Percentiles rank a stretch among this genome's conserved stretches.
Evolutionary conservation across 192 early-diverging fungal species (phyloP).

Genomic region (Phlyctochytrium arcticum): DNA sequence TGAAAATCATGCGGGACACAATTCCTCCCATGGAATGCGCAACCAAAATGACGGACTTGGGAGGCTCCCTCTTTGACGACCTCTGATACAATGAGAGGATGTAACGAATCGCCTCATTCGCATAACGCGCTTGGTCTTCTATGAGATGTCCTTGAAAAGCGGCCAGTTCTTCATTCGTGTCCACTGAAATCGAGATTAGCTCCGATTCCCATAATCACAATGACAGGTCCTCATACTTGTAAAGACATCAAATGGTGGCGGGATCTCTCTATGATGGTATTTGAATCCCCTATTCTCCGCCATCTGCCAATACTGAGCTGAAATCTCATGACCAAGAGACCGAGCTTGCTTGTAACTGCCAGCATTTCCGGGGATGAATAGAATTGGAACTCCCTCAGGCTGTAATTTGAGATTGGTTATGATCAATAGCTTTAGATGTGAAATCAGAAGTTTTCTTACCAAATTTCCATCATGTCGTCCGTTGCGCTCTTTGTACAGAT

Average conservation of each 20-base stretch:
- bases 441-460: conserved; percentile 29
- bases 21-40: conserved; percentile 97
- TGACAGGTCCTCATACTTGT: conserved; percentile 1
- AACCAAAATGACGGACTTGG: conserved; percentile 74
- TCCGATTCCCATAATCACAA: neutral
- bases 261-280: no score
- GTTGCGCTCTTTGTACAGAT: conserved; percentile 67
- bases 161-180: conserved; percentile 86
- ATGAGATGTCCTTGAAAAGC: conserved; percentile 82
- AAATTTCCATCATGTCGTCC: conserved; percentile 16
- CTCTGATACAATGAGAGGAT: conserved; percentile 33
- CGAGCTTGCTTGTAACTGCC: conserved; percentile 88
- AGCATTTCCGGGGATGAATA: conserved; percentile 95
- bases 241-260: conserved; percentile 28
- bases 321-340: conserved; percentile 74
- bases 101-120: conserved; percentile 29
- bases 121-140: conserved; percentile 78
- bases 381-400: conserved; percentile 72
- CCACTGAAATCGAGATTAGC: conserved; percentile 45
- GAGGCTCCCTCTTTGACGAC: no score
- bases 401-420: conserved; percentile 2
- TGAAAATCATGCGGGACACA: conserved; percentile 78
- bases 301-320: conserved; percentile 42
- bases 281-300: no score
- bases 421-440: neutral